These are phyloP conservation scores for Pythium sukuiense DNA, from an alignment of 352 stramenopile genomes.

Conservation along the genomic window DNA sequence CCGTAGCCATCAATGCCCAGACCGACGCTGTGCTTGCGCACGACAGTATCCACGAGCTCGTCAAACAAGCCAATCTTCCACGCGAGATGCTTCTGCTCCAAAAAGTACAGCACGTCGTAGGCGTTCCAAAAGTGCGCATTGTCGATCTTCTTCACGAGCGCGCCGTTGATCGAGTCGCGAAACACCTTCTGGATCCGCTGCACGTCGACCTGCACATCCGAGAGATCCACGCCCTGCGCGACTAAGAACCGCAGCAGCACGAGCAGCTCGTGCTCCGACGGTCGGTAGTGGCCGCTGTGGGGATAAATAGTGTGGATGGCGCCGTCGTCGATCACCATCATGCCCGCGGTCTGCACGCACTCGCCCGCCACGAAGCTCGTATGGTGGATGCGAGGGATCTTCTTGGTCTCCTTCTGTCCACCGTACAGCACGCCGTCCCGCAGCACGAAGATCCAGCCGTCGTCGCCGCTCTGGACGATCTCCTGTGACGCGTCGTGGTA, in stretches of 20 bases:
- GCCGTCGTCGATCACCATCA: constrained; percentile 93
- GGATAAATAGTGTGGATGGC: constrained; percentile 94
- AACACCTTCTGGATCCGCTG: constrained; percentile 97
- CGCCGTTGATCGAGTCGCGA: constrained; percentile 72
- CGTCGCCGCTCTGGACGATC: constrained; percentile 89
- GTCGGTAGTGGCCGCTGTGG: constrained; percentile 97
- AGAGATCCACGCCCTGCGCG: constrained; percentile 88
- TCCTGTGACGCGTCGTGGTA: constrained; percentile 59
- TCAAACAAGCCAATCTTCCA: constrained; percentile 81
- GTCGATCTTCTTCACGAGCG: constrained; percentile 76
- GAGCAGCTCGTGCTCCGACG: constrained; percentile 94
- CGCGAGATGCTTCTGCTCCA: constrained; percentile 71
- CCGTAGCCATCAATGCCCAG: constrained; percentile 42
- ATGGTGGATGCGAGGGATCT: constrained; percentile 95
- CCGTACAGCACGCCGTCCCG: constrained; percentile 94
- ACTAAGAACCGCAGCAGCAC: constrained; percentile 93
- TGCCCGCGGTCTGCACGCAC: constrained; percentile 95
- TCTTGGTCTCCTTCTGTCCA: constrained; percentile 93
- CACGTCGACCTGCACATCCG: constrained; percentile 92
- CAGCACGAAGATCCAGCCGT: constrained; percentile 97
- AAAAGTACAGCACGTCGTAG: constrained; percentile 68
- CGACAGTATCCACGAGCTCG: constrained; percentile 70
- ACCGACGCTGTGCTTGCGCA: constrained; percentile 41
- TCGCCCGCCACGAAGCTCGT: constrained; percentile 97
- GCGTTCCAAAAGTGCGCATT: constrained; percentile 88